These are phyloP conservation scores for Fusarium sp. DNA, from an alignment of 2,329 filamentous ascomycete genomes.

Conservation along the genomic window DNA sequence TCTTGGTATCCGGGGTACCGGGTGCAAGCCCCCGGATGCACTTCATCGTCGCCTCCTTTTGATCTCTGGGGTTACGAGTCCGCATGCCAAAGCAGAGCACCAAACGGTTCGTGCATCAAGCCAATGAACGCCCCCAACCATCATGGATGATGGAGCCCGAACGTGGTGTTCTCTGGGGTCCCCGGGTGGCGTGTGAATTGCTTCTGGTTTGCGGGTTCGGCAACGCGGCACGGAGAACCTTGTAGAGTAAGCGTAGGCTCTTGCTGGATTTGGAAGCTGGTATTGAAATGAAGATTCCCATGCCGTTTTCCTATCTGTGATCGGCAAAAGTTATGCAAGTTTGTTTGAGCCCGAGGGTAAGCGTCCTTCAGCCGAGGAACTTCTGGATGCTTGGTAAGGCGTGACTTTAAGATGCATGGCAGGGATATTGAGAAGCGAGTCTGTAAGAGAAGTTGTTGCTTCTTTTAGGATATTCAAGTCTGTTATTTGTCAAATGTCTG, in stretches of 20 bases:
- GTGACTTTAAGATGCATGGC: not conserved
- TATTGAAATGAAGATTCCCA: not conserved
- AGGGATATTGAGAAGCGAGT: not conserved
- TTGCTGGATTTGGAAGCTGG: not conserved
- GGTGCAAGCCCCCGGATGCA: not conserved
- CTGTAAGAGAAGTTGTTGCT: not conserved
- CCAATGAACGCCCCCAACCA: conserved; percentile 10
- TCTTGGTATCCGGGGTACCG: conserved; percentile 15
- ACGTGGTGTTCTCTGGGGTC: not conserved
- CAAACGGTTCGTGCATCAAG: not conserved
- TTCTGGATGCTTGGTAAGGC: not conserved
- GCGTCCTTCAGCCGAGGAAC: not conserved
- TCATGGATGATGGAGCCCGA: not conserved
- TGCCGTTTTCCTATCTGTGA: not conserved
- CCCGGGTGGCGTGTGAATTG: not conserved
- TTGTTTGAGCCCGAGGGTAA: not conserved
- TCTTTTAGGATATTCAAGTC: not conserved
- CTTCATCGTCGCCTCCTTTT: not conserved
- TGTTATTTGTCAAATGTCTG: not conserved
- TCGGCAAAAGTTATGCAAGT: not conserved
- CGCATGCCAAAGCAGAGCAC: not conserved
- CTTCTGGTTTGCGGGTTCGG: not conserved
- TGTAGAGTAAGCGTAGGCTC: not conserved
- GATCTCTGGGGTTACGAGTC: not conserved
- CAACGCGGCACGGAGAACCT: not conserved